Evolutionary conservation across 371 early-diverging fungal genomes (phyloP).

Genomic region (Mortierella sp.): DNA sequence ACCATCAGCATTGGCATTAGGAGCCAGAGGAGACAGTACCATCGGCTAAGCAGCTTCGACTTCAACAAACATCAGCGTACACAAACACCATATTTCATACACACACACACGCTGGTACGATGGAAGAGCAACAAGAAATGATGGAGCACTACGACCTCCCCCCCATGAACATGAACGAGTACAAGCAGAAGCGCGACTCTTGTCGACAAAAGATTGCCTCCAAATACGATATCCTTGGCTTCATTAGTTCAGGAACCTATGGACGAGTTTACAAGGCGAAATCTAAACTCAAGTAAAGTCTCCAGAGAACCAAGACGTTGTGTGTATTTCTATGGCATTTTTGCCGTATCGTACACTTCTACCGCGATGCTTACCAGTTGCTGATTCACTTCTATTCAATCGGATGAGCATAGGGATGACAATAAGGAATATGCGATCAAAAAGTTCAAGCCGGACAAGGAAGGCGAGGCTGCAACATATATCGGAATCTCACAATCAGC

Average conservation of each 20-base stretch:
- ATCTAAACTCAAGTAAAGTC: slow-evolving; percentile 57
- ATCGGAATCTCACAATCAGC: slow-evolving; percentile 96
- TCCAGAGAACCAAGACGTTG: neutral
- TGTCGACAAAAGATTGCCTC: slow-evolving; percentile 75
- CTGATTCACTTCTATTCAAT: neutral
- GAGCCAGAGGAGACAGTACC: too few relatives aligned
- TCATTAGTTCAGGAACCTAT: slow-evolving; percentile 95
- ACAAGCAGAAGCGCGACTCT: slow-evolving; percentile 72
- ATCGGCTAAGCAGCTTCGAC: too few relatives aligned
- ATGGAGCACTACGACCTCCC: slow-evolving; percentile 24
- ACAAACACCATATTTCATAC: neutral
- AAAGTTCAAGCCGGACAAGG: slow-evolving; percentile 96
- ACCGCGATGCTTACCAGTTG: neutral
- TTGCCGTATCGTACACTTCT: neutral
- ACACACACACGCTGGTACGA: neutral
- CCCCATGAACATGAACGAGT: slow-evolving; percentile 66
- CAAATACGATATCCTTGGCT: slow-evolving; percentile 90
- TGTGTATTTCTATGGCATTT: neutral
- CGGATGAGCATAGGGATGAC: slow-evolving; percentile 62
- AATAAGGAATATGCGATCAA: slow-evolving; percentile 88
- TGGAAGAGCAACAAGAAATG: slow-evolving; percentile 36
- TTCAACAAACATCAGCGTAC: too few relatives aligned
- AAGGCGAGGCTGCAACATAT: slow-evolving; percentile 84
- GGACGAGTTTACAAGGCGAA: slow-evolving; percentile 95
- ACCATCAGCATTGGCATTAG: neutral